Evolutionary conservation across 345 rosid genomes (phyloP), one percentile per base, ranked within the genome.

Genomic region (Acer yangbiense): DNA sequence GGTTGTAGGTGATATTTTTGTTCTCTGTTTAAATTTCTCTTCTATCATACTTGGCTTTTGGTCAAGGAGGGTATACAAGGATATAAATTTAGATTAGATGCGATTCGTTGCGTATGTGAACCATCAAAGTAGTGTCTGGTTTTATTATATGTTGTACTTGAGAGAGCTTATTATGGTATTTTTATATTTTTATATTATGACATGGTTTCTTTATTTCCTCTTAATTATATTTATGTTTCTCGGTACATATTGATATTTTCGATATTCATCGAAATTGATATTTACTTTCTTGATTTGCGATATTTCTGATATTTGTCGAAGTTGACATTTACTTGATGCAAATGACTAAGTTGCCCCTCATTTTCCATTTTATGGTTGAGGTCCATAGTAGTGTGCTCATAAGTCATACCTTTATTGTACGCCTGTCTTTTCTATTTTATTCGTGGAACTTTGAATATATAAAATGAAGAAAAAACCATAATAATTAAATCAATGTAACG

Each of bases 1-100:
- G 27, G n/a, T 58, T 11, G 21, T 48, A 73, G 64, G 64, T 65
- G 57, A 32, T 71, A 72, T 65, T 25, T 77, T 61, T 65, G 35
- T 63, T 64, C 14, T 78, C 46, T 11, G 46, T 50, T 72, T 72
- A 18, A 17, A n/a, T 65, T 67, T 32, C n/a, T n/a, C n/a, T 25
- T 27, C 1, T 46, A 17, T 46, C 18, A n/a, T 25, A 46, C 23
- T 71, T 44, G 25, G 29, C 35, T 7, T 21, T 61, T 23, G 69
- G 44, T 58, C 29, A 69, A 46, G 57, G 65, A 73, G 10, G 10
- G n/a, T 52, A 16, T 23, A 46, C 3, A 46, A 23, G 21, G 52
- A 62, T 63, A 32, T n/a, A 39, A 11, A 11, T 48, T 3, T 44
- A 69, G 72, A 10, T 75, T 52, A 20, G 50, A 50, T 23, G 46